phyloP scores from a whole-genome alignment of 768 basidiomycete species.

The Termitomyces sp. region DNA sequence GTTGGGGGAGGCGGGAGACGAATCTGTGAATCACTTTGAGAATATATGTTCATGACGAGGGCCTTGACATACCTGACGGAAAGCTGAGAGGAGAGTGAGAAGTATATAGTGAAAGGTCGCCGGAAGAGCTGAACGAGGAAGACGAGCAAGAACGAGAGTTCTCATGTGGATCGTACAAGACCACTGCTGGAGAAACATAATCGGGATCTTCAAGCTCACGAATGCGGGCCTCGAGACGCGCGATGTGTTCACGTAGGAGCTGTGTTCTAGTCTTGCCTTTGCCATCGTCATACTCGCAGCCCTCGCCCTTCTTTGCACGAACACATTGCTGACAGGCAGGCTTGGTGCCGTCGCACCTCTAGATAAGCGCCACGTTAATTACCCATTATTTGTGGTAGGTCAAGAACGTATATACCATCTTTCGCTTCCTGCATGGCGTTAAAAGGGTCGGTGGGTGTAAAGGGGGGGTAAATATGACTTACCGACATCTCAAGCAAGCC shows the following conservation, averaged over 20 bases:
- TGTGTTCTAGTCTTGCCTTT: slow-evolving; percentile 82
- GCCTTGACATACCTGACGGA: slow-evolving; percentile 40
- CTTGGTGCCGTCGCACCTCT: slow-evolving; percentile 77
- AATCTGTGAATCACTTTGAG: slow-evolving; percentile 24
- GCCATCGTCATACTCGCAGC: slow-evolving; percentile 80
- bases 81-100: slow-evolving; percentile 49
- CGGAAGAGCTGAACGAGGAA: slow-evolving; percentile 50
- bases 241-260: slow-evolving; percentile 71
- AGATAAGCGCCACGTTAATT: slow-evolving; percentile 8
- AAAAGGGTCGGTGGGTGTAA: slow-evolving; percentile 13
- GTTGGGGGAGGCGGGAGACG: slow-evolving; percentile 43
- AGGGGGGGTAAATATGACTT: slow-evolving; percentile 15
- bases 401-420: slow-evolving; percentile 43
- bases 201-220: slow-evolving; percentile 75
- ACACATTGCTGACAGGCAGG: slow-evolving; percentile 77
- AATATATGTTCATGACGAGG: not conserved
- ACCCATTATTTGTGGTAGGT: not conserved
- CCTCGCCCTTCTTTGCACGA: slow-evolving; percentile 71
- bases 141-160: slow-evolving; percentile 50
- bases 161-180: slow-evolving; percentile 63
- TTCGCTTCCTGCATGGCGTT: slow-evolving; percentile 48
- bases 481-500: slow-evolving; percentile 73
- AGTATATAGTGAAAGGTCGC: slow-evolving; percentile 44
- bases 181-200: slow-evolving; percentile 61
- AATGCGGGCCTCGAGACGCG: slow-evolving; percentile 65